Evolutionary conservation across 768 basidiomycete genomes (phyloP).

Genomic region (Mycena filopes): DNA sequence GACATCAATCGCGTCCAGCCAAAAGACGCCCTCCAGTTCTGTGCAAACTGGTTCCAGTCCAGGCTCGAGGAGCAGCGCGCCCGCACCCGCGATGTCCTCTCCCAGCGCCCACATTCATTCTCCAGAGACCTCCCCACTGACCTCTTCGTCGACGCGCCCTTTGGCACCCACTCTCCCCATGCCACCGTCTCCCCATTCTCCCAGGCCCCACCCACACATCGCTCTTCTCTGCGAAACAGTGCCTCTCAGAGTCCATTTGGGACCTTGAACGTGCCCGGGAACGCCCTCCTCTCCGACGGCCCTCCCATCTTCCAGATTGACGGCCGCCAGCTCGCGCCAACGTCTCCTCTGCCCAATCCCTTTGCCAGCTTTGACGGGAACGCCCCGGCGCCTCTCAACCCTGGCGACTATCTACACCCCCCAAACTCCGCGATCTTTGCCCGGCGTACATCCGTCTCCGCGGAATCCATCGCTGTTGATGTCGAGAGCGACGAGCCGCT

Average conservation of each 20-base stretch:
- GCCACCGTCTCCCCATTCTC: constrained; percentile 68
- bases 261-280: constrained; percentile 82
- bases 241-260: constrained; percentile 79
- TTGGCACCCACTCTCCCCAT: constrained; percentile 46
- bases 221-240: constrained; percentile 67
- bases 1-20: constrained; percentile 90
- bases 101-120: constrained; percentile 61
- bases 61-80: constrained; percentile 87
- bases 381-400: constrained; percentile 59
- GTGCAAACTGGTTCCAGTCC: constrained; percentile 93
- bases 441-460: constrained; percentile 93
- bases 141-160: constrained; percentile 66
- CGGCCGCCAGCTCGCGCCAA: constrained; percentile 68
- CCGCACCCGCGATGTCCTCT: constrained; percentile 73
- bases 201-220: constrained; percentile 54
- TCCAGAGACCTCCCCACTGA: constrained; percentile 65
- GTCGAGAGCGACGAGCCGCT: constrained; percentile 71
- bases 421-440: constrained; percentile 85
- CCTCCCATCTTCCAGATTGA: constrained; percentile 71
- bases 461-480: constrained; percentile 93
- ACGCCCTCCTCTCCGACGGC: constrained; percentile 70
- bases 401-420: constrained; percentile 76
- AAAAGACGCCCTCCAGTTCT: constrained; percentile 91
- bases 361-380: constrained; percentile 64
- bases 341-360: constrained; percentile 66